These are phyloP conservation scores for Colletotrichum spinosum DNA, from an alignment of 2,329 filamentous ascomycete genomes.

Conservation along the genomic window DNA sequence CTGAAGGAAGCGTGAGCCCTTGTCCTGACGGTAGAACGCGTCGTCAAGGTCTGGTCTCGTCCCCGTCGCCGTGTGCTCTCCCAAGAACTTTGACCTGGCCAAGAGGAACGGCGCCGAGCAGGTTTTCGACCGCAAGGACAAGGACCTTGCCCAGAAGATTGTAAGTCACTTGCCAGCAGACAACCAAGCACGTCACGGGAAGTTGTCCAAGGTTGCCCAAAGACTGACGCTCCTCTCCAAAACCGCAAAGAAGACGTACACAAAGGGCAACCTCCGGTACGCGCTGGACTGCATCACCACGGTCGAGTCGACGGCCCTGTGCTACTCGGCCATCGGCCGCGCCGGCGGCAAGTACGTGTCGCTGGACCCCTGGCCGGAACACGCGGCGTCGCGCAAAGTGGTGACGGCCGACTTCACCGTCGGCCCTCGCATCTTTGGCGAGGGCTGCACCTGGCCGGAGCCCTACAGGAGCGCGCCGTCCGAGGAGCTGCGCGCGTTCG, in stretches of 20 bases:
- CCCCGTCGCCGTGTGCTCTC: slow-evolving; percentile 53
- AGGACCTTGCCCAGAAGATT: slow-evolving; percentile 42
- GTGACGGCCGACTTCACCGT: slow-evolving; percentile 46
- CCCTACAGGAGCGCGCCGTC: slow-evolving; percentile 37
- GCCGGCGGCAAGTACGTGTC: slow-evolving; percentile 42
- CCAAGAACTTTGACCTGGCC: slow-evolving; percentile 54
- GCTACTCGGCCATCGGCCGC: slow-evolving; percentile 42
- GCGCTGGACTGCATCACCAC: slow-evolving; percentile 52
- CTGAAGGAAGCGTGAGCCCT: too few species aligned
- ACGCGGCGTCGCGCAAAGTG: slow-evolving; percentile 2
- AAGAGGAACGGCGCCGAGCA: slow-evolving; percentile 54
- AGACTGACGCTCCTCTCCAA: too few species aligned
- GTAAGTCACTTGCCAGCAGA: too few species aligned
- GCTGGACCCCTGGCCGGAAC: slow-evolving; percentile 8
- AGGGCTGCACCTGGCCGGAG: slow-evolving; percentile 38
- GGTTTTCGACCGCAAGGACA: slow-evolving; percentile 57
- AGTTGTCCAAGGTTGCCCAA: too few species aligned
- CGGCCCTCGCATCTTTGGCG: slow-evolving; percentile 43
- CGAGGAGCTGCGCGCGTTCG: slow-evolving; percentile 24
- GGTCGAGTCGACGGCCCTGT: slow-evolving; percentile 42
- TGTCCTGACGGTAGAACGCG: too few species aligned
- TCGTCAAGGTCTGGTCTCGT: slow-evolving; percentile 19
- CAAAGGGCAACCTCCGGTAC: slow-evolving; percentile 40
- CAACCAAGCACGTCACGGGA: too few species aligned
- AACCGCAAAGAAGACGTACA: slow-evolving; percentile 18